Evolutionary conservation across 2,329 filamentous ascomycete species (phyloP).

Genomic region (Phialemoniopsis sp.): DNA sequence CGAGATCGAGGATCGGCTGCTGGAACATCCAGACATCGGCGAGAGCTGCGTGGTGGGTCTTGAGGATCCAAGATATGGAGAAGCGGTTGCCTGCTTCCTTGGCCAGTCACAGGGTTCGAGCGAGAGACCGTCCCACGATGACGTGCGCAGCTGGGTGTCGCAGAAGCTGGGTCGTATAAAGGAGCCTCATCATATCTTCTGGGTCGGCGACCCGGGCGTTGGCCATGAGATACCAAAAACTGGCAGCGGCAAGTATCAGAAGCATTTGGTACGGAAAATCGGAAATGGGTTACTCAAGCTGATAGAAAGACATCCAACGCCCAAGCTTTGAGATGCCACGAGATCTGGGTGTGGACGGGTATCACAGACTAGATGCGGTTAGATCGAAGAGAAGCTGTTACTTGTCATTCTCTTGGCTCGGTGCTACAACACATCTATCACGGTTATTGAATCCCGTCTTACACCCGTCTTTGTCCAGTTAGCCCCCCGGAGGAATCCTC

Average conservation of each 20-base stretch:
- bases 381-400: no score
- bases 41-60: slow-evolving; percentile 68
- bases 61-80: slow-evolving; percentile 66
- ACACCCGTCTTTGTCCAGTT: no score
- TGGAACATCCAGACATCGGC: slow-evolving; percentile 56
- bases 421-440: no score
- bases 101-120: slow-evolving; percentile 20
- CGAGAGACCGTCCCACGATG: slow-evolving; percentile 39
- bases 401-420: no score
- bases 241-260: slow-evolving; percentile 69
- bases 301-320: slow-evolving; percentile 38
- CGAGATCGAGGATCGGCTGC: slow-evolving; percentile 71
- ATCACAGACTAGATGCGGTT: no score
- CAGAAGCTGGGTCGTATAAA: slow-evolving; percentile 61
- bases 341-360: no score
- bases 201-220: slow-evolving; percentile 61
- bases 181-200: slow-evolving; percentile 70
- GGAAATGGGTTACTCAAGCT: slow-evolving; percentile 54
- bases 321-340: no score
- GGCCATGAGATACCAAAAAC: slow-evolving; percentile 56
- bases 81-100: slow-evolving; percentile 67
- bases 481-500: no score
- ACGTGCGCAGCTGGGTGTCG: slow-evolving; percentile 60
- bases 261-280: slow-evolving; percentile 57
- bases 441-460: no score